phyloP scores from a whole-genome alignment of 805 yeast genomes.

The Wickerhamiella bombiphila region DNA sequence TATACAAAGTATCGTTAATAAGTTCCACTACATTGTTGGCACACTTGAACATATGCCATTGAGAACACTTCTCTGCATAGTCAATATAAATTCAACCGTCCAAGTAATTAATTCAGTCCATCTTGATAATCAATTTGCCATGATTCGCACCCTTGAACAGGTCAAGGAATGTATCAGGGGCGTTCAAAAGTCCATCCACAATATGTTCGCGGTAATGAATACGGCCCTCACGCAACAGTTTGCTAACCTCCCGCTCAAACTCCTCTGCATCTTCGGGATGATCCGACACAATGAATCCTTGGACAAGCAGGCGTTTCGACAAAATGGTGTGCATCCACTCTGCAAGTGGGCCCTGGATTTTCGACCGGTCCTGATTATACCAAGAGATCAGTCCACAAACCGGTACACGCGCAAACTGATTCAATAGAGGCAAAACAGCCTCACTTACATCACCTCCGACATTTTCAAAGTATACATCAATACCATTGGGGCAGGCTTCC shows the following conservation, averaged over 20 bases:
- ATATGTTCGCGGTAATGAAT: conserved; percentile 10
- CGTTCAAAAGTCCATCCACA: conserved; percentile 12
- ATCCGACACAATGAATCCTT: conserved; percentile 42
- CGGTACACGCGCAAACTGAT: conserved; percentile 28
- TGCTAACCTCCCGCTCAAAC: conserved; percentile 4
- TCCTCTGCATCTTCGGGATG: conserved; percentile 22
- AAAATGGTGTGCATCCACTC: conserved; percentile 29
- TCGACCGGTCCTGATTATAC: conserved; percentile 31
- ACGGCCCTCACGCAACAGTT: conserved; percentile 7
- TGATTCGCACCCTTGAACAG: conserved; percentile 14
- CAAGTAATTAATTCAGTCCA: too few relatives aligned
- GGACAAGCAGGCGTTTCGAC: conserved; percentile 35
- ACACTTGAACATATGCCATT: too few relatives aligned
- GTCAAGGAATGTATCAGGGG: conserved; percentile 10
- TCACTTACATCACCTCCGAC: conserved; percentile 51
- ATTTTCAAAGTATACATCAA: conserved; percentile 43
- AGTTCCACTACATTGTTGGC: too few relatives aligned
- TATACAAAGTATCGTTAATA: too few relatives aligned
- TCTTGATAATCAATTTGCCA: conserved; percentile 14
- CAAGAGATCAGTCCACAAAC: conserved; percentile 55
- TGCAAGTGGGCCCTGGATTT: conserved; percentile 23
- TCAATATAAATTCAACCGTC: too few relatives aligned
- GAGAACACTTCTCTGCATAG: too few relatives aligned
- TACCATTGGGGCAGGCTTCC: conserved; percentile 32
- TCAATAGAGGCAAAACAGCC: conserved; percentile 26